Evolutionary conservation across 2,329 filamentous ascomycete genomes (phyloP), one percentile per base, ranked within the genome.

Genomic region (Paecilomyces fulvus): DNA sequence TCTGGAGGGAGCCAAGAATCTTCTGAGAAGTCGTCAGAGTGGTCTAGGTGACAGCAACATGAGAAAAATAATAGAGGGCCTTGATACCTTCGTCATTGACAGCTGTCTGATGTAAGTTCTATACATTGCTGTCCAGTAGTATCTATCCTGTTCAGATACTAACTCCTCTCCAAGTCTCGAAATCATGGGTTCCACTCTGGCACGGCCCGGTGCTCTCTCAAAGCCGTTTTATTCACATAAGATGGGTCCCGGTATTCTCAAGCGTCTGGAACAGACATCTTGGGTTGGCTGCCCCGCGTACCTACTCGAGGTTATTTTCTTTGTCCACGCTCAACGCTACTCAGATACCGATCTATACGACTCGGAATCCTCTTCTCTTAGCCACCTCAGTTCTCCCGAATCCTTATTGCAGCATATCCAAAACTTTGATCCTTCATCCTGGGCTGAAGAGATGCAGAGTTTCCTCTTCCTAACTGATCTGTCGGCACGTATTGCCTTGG

Each of bases 1-100:
- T 57, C 72, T 80, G 52, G 76, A 78, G 57, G 79, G 79, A 6
- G 78, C 77, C n/a, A 75, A 76, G 59, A 74, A 72, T 55, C 67
- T 80, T 20, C 70, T 80, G 25, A 69, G 72, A 43, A 67, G 68
- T 8, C 66, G 77, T 28, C 67, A 70, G 55, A 57, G 66, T 51
- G 20, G 31, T 31, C 54, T 30, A 30, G 59, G 61, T 37, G 57
- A 56, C 31, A 54, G 54, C 58, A 10, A 53, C 61, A 57, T 59
- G 61, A 11, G 5, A 11, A 43, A 30, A 43, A 67, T 71, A 7
- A 61, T 71, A 6, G 64, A 70, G 30, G 70, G 68, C 55, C 60
- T 74, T 20, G 67, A 73, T 56, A 64, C 65, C 14, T 73, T 73
- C 51, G 69, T 70, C 21, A 63, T 73, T 23, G 71, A 74, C 49